Base-by-base conservation (phyloP, 208 protist genomes). In the Paratrypanosoma confusum region DNA sequence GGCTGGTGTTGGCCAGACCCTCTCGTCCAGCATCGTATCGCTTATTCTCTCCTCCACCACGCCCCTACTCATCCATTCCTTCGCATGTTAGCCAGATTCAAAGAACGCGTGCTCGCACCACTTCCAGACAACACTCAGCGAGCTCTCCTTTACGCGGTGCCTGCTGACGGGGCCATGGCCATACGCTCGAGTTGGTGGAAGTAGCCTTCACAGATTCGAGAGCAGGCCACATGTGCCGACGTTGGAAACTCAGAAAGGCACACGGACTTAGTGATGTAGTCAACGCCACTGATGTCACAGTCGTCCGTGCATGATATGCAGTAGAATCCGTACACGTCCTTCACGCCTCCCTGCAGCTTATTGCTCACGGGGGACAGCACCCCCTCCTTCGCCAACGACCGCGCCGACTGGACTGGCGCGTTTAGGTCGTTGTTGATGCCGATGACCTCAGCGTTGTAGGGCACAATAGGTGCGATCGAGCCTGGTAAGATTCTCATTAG, bases 301-400 rank as follows among this genome's bases (percentile, higher is more conserved):
- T 93, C 79, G 14, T 93, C 83, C 6, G 79, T 81, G 68, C 83
- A 93, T 22, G 75, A 64, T 62, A 93, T 70, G 50, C 63, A 75
- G 46, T 83, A 89, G 39, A 89, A 89, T 20, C 65, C 76, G 1
- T 47, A 41, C 3, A 89, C 74, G 44, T 76, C 57, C 60, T 93
- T 93, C 27, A 88, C 57, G 16, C 83, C 83, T 18, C 83, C 83
- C 45, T 89, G 83, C 33, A 93, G 50, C 1, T 35, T 21, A 41
- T 93, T 73, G 32, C 68, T 53, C 26, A 93, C 73, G 7, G 83
- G 83, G 3, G 39, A 14, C 4, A 27, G 46, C 3, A 48, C 18
- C 11, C 55, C 47, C 29, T 53, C 37, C 33, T 41, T 40, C 10
- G 69, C 67, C 39, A 78, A 32, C 20, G 6, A 11, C 28, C 7